phyloP scores from a whole-genome alignment of 2,329 filamentous ascomycete genomes.

The Sclerotinia subarctica region DNA sequence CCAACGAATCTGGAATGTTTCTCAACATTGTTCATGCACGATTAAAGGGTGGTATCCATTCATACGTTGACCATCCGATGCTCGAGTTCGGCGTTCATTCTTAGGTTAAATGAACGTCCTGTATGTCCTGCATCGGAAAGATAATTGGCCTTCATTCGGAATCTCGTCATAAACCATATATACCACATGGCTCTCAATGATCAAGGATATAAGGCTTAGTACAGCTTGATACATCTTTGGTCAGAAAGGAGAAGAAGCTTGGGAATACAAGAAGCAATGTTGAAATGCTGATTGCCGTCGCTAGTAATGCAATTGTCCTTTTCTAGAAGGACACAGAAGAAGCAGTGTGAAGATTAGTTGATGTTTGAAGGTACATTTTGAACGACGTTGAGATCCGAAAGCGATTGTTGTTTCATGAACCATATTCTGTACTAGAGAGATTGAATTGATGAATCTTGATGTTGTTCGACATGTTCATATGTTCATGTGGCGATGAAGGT shows the following conservation, averaged over 20 bases:
- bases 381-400: neutral
- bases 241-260: neutral
- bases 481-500: neutral
- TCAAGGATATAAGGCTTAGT: neutral
- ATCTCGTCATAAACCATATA: neutral
- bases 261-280: neutral
- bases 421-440: neutral
- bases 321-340: neutral
- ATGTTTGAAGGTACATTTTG: neutral
- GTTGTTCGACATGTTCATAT: neutral
- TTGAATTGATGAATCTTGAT: neutral
- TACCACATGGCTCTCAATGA: neutral
- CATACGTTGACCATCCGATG: neutral
- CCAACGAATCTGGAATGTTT: neutral
- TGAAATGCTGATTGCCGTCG: neutral
- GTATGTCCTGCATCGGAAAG: neutral
- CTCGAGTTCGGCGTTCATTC: neutral
- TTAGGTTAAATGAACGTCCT: neutral
- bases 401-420: neutral
- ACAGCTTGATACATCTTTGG: neutral
- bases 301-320: constrained; percentile 1
- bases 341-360: neutral
- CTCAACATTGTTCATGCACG: neutral
- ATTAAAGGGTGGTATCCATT: neutral
- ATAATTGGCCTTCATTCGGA: neutral